phyloP scores from a whole-genome alignment of 2,329 filamentous ascomycete species.

The Paecilomyces sp. region DNA sequence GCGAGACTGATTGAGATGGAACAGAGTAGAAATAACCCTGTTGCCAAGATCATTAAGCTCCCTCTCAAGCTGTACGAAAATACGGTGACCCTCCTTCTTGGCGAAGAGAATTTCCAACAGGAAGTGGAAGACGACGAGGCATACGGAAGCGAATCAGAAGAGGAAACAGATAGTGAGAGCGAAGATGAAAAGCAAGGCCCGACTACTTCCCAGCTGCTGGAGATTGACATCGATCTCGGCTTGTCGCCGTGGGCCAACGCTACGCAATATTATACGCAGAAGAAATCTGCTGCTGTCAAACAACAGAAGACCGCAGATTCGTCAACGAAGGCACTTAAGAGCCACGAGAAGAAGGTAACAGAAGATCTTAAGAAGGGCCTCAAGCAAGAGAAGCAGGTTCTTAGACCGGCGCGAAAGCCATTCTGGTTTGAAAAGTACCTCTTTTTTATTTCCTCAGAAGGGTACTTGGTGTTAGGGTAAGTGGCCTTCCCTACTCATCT shows the following conservation, averaged over 20 bases:
- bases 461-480: constrained; percentile 76
- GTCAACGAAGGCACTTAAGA: constrained; percentile 76
- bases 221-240: constrained; percentile 77
- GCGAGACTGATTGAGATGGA: constrained; percentile 82
- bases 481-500: constrained; percentile 6
- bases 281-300: constrained; percentile 74
- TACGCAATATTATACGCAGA: constrained; percentile 84
- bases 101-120: constrained; percentile 60
- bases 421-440: constrained; percentile 97
- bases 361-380: constrained; percentile 79
- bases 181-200: constrained; percentile 18
- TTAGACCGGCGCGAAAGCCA: constrained; percentile 73
- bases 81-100: constrained; percentile 70
- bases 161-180: constrained; percentile 12
- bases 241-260: constrained; percentile 85
- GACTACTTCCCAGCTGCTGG: constrained; percentile 40
- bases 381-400: constrained; percentile 83
- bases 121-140: constrained; percentile 50
- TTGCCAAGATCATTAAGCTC: constrained; percentile 78
- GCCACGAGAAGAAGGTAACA: constrained; percentile 78
- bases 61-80: constrained; percentile 89
- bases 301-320: constrained; percentile 79
- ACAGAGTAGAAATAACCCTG: constrained; percentile 70
- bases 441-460: constrained; percentile 93
- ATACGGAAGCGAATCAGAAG: constrained; percentile 24